Base-by-base conservation (phyloP, 768 basidiomycete genomes). In the Hirschioporus abietinus region DNA sequence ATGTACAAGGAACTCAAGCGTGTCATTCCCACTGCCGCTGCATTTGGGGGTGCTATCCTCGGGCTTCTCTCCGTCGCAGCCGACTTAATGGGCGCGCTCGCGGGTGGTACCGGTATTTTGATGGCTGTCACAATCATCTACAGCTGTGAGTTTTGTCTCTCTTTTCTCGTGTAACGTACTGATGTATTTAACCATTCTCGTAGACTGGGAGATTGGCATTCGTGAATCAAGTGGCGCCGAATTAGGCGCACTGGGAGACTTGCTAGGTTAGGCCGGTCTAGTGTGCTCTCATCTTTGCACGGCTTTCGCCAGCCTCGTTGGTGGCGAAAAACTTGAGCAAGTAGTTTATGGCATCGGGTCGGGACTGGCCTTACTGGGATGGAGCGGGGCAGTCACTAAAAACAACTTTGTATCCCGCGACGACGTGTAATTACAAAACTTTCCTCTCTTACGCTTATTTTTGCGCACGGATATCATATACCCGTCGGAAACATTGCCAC, bases 1-100 rank as follows among this genome's bases (percentile, higher is more conserved):
- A 96, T 99, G 93, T 99, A 99, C 84, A 99, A 98, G 82, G 97
- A 99, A 76, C 86, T 99, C 68, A 99, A 98, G 83, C 86, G 95
- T 59, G 91, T 99, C 68, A 97, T 99, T 70, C 97, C 97, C 1
- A 98, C 96, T 24, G 96, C 97, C 15, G 97, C 96, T 25, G 94
- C 96, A 0, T 93, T 98, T 69, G 96, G 97, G 59, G 96, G 96
- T 42, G 97, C 96, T n/a, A 93, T 95, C 67, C 89, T 98, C 15
- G 96, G 96, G 30, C 80, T 97, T 15, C 81, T 98, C 34, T 92
- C 91, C 9, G 96, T 99, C 65, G 84, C 88, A 12, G 96, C 97
- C 2, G 96, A 99, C 74, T 78, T 99, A 68, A 90, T 96, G 83
- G 97, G 97, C 65, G 97, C 96, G 1, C 91, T 99, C 67, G 96